Evolutionary conservation across 257 asterid genomes (phyloP), one percentile per base, ranked within the genome.

Genomic region (Solanum appendiculatum): DNA sequence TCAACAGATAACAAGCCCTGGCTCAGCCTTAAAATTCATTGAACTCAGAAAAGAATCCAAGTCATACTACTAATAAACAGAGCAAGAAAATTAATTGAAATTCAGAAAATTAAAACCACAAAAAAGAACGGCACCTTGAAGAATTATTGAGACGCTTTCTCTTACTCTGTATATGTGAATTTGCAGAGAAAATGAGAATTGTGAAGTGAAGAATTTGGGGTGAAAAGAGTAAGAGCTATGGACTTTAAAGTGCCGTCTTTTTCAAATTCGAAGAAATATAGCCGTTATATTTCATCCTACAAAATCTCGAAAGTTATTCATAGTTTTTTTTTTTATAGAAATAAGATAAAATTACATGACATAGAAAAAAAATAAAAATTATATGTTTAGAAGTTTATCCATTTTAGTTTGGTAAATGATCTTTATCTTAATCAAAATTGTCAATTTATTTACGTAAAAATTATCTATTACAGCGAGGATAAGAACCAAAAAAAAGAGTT

Each of bases 261-360:
- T 85, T 70, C 54, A 72, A 86, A 72, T 72, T 86, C 21, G 81
- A 86, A 85, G 10, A 86, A 39, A 80, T 48, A 72, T 69, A 86
- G 87, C 87, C 87, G 87, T 86, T 85, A 29, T 40, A 11, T 85
- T 51, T 56, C 54, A 14, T 46, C 54, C 54, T 46, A 29, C 77
- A 63, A 68, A 29, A 14, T 29, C 37, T 29, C 75, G 6, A 31
- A 69, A 69, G 20, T 69, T 31, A 69, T 31, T 33, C 14, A 70
- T 33, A 33, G 3, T 33, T 33, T 33, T 33, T 51, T 6, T 51
- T 51, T 51, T 51, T 16, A 51, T 51, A 66, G 31, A 66, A 66
- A 66, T 66, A 66, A 27, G 20, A 11, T n/a, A 12, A 12, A 5
- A 25, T 64, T 69, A 69, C 13, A 36, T 5, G 58, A 16, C 18